Percentiles rank a stretch among this genome's conserved stretches.
phyloP scores from a whole-genome alignment of 495 filamentous ascomycete species.

The Penicillium pancosmium region DNA sequence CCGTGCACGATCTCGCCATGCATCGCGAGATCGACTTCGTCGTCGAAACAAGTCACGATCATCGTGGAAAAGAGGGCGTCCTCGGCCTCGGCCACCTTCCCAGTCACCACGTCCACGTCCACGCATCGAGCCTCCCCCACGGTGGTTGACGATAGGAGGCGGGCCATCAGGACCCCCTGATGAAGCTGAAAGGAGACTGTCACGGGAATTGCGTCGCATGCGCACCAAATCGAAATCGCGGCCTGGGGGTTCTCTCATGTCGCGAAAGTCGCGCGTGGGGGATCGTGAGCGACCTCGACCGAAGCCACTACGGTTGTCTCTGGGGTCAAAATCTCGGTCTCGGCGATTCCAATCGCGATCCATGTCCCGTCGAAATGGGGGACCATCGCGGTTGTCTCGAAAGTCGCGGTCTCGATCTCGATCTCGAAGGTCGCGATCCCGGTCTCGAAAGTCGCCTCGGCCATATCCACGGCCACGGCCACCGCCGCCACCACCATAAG shows the following conservation, averaged over 20 bases:
- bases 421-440: conserved; percentile 56
- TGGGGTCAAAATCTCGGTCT: conserved; percentile 48
- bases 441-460: conserved; percentile 63
- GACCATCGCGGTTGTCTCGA: conserved; percentile 43
- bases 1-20: conserved; percentile 53
- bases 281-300: conserved; percentile 50
- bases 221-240: conserved; percentile 48
- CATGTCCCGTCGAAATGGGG: conserved; percentile 41
- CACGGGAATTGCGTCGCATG: conserved; percentile 59
- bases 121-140: conserved; percentile 59
- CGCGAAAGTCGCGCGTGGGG: conserved; percentile 54
- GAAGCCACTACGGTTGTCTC: conserved; percentile 43
- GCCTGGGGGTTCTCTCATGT: conserved; percentile 42
- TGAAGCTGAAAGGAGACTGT: conserved; percentile 67
- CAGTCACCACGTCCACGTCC: conserved; percentile 69
- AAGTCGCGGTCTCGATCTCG: conserved; percentile 47
- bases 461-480: conserved; percentile 51
- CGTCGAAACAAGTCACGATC: conserved; percentile 61
- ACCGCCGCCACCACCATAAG: conserved; percentile 36
- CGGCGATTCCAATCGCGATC: conserved; percentile 46
- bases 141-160: conserved; percentile 44
- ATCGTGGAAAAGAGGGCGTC: conserved; percentile 56
- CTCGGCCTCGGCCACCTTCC: conserved; percentile 62
- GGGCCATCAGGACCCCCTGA: conserved; percentile 70
- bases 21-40: conserved; percentile 72